Evolutionary conservation across 768 basidiomycete genomes (phyloP).

Genomic region (Trametes sanguinea): DNA sequence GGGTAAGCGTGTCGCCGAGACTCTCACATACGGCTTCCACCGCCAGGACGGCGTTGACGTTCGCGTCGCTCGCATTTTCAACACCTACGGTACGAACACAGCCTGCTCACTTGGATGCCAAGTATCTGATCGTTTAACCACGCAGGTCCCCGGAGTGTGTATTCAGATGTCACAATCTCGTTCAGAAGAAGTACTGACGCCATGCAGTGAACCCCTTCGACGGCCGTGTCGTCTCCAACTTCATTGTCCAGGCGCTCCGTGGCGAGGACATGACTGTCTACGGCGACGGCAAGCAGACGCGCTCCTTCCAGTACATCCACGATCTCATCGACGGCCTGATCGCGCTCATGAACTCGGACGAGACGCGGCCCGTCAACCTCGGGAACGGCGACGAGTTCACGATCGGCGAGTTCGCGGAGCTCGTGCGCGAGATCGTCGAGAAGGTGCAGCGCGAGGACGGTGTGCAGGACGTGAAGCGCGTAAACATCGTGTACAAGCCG

Average conservation of each 20-base stretch:
- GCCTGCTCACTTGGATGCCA: not conserved
- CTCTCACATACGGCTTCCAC: constrained; percentile 94
- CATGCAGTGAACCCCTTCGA: constrained; percentile 89
- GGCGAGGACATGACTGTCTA: constrained; percentile 98
- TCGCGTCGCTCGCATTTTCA: constrained; percentile 97
- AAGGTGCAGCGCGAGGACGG: constrained; percentile 90
- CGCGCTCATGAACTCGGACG: constrained; percentile 91
- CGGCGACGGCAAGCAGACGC: constrained; percentile 90
- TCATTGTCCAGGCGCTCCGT: constrained; percentile 95
- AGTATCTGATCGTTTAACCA: not conserved
- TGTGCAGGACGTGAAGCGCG: constrained; percentile 47
- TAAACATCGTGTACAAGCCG: constrained; percentile 73
- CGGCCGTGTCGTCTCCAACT: constrained; percentile 98
- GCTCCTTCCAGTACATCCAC: constrained; percentile 98
- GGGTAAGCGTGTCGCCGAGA: constrained; percentile 98
- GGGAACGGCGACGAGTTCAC: constrained; percentile 96
- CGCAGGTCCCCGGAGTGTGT: constrained; percentile 67
- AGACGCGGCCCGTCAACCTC: constrained; percentile 94
- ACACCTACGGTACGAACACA: constrained; percentile 70
- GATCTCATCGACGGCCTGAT: constrained; percentile 95
- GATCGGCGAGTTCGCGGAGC: constrained; percentile 90
- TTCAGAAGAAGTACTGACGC: constrained; percentile 26
- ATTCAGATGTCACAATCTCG: not conserved
- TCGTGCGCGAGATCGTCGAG: constrained; percentile 90
- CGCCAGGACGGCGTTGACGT: constrained; percentile 95